A percentile compares a stretch with the other conserved stretches of the same genome.
These are phyloP conservation scores for Aureobasidium lini DNA, from an alignment of 2,329 filamentous ascomycete genomes.

Conservation along the genomic window DNA sequence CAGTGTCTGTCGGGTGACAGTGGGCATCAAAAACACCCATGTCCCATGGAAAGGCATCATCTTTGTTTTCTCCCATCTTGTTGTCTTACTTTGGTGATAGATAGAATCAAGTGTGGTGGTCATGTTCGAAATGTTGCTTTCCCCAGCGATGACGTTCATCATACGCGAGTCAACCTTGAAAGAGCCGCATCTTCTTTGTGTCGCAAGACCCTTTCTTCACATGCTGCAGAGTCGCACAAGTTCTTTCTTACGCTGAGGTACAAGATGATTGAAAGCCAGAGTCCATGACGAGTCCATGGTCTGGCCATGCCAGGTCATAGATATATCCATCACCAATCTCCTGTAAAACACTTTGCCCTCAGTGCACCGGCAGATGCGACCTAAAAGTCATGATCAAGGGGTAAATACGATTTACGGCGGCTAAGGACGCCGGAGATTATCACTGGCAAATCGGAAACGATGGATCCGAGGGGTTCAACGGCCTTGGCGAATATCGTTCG, in stretches of 20 bases:
- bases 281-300: neutral
- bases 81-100: neutral
- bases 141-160: neutral
- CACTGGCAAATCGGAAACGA: neutral
- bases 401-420: neutral
- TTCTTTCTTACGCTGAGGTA: neutral
- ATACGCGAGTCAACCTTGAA: neutral
- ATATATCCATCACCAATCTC: neutral
- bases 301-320: neutral
- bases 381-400: neutral
- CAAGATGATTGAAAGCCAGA: neutral
- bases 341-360: neutral
- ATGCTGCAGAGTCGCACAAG: neutral
- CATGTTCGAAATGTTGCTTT: neutral
- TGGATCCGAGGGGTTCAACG: conserved; percentile 4
- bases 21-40: conserved; percentile 69
- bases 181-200: neutral
- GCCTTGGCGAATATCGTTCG: conserved; percentile 3
- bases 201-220: neutral
- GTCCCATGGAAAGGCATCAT: conserved; percentile 55
- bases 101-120: neutral
- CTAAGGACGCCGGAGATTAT: conserved; percentile 3
- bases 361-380: neutral
- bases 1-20: conserved; percentile 76
- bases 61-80: conserved; percentile 18